Percentiles rank a stretch among this genome's conserved stretches.
Conservation (phyloP, 2,329 filamentous ascomycete genomes). For the Blastomyces gilchristii region DNA sequence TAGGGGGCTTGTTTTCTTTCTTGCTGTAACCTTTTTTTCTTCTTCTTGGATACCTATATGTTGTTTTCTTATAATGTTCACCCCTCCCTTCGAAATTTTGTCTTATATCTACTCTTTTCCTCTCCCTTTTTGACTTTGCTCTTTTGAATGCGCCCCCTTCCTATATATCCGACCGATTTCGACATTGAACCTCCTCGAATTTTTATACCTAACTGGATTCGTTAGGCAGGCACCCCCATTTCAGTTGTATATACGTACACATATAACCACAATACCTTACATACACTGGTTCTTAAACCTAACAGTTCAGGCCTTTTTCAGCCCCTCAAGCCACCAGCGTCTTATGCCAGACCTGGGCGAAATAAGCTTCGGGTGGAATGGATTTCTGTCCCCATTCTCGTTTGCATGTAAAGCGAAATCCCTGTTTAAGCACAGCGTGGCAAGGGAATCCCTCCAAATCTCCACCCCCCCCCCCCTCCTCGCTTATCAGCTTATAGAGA, state of each 20-base stretch:
- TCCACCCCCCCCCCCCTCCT: background rate
- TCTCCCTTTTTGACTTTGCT: background rate
- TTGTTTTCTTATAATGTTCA: background rate
- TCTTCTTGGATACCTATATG: background rate
- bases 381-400: background rate
- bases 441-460: background rate
- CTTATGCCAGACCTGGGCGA: background rate
- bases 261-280: background rate
- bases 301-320: background rate
- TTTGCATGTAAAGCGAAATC: too few relatives aligned
- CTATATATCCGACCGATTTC: background rate
- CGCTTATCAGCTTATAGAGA: background rate
- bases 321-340: background rate
- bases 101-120: background rate
- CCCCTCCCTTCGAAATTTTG: background rate
- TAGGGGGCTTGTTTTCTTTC: background rate
- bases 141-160: background rate
- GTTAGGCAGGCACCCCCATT: background rate
- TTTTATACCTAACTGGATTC: background rate
- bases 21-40: background rate
- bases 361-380: background rate
- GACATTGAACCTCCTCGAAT: background rate
- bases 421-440: background rate
- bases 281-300: background rate
- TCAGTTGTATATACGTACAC: background rate